A percentile compares a stretch with the other conserved stretches of the same genome.
Conservation (phyloP, 768 basidiomycete species). For the Rhodotorula toruloides region DNA sequence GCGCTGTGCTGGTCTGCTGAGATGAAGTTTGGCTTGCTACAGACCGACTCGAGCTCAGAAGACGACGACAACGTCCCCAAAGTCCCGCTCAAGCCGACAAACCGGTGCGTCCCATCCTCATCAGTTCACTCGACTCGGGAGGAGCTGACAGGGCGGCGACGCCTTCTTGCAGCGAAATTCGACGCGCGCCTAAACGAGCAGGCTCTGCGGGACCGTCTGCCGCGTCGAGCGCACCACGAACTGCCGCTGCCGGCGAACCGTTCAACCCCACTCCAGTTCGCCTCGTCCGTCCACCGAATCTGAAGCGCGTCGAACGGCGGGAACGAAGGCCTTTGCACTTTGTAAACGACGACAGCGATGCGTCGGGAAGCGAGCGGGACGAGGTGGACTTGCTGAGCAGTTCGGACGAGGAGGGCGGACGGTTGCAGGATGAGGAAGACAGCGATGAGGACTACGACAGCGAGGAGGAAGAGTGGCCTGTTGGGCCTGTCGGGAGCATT, state of each 20-base stretch:
- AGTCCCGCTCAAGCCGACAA: too few relatives aligned
- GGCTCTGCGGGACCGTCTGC: neutral
- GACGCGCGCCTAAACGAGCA: neutral
- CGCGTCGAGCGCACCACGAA: neutral
- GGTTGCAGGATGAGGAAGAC: neutral
- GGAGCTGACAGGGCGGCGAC: too few relatives aligned
- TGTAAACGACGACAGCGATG: neutral
- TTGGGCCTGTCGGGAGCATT: constrained; percentile 27
- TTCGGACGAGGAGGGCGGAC: neutral
- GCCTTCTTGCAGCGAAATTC: too few relatives aligned
- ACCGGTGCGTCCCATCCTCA: neutral
- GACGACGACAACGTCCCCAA: neutral
- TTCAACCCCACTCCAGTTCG: constrained; percentile 17
- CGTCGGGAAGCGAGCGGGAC: neutral
- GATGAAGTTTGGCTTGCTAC: constrained; percentile 7
- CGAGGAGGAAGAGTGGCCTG: constrained; percentile 38
- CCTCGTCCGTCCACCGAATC: constrained; percentile 7
- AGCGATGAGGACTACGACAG: constrained; percentile 14
- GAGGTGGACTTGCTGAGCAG: neutral
- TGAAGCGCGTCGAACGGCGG: too few relatives aligned
- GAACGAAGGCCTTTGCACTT: too few relatives aligned
- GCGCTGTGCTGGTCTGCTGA: neutral
- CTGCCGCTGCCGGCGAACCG: neutral
- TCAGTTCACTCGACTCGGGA: too few relatives aligned
- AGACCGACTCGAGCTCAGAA: neutral